Percentiles rank a stretch among this genome's conserved stretches.
Evolutionary conservation across 2,329 filamentous ascomycete species (phyloP).

Genomic region (Pseudogymnoascus sp.): DNA sequence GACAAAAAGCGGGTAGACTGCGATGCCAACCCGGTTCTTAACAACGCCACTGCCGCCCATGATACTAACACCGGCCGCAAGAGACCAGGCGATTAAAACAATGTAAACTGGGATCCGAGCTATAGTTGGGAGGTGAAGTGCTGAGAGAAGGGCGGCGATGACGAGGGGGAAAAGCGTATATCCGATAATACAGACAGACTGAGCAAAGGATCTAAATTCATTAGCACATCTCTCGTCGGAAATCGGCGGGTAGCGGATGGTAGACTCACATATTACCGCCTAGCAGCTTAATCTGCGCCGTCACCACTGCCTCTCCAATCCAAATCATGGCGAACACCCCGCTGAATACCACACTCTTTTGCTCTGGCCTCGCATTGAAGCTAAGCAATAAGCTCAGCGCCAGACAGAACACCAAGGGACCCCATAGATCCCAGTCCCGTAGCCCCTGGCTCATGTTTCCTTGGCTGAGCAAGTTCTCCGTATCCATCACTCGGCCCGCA

Average conservation of each 20-base stretch:
- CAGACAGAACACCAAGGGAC: constrained; percentile 88
- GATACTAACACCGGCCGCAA: constrained; percentile 94
- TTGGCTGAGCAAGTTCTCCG: constrained; percentile 53
- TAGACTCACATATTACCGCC: constrained; percentile 88
- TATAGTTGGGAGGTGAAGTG: constrained; percentile 71
- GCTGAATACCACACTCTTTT: constrained; percentile 86
- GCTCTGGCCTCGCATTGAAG: constrained; percentile 68
- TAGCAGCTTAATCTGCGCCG: constrained; percentile 92
- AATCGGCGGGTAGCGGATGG: constrained; percentile 15
- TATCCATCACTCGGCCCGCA: constrained; percentile 56
- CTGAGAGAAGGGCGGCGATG: constrained; percentile 83
- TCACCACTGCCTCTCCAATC: constrained; percentile 94
- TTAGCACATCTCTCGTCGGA: constrained; percentile 26
- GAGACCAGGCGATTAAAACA: constrained; percentile 81
- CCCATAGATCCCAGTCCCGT: constrained; percentile 97
- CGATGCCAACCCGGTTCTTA: constrained; percentile 87
- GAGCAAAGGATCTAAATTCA: constrained; percentile 77
- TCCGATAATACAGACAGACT: constrained; percentile 95
- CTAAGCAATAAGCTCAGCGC: constrained; percentile 83
- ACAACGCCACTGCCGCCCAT: constrained; percentile 92
- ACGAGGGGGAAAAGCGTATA: constrained; percentile 97
- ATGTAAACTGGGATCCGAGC: constrained; percentile 86
- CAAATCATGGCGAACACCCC: constrained; percentile 96
- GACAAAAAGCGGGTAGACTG: constrained; percentile 89
- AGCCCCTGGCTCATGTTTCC: constrained; percentile 82